Conservation (phyloP, 768 basidiomycete genomes). For the Boletus rubroflammeus region DNA sequence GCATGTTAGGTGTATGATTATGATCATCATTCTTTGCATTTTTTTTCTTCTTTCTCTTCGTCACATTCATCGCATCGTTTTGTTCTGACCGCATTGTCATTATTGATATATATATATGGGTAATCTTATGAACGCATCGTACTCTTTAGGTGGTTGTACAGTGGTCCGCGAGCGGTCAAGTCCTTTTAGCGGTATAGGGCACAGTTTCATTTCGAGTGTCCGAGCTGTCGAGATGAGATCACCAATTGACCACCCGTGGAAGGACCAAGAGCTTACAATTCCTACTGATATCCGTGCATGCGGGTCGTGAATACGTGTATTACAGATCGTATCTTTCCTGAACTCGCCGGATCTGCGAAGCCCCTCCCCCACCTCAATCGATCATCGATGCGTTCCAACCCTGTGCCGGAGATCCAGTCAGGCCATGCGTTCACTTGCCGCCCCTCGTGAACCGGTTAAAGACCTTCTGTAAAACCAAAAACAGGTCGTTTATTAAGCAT, state of each 20-base stretch:
- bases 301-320: neutral
- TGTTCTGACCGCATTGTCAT: slow-evolving; percentile 7
- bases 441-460: slow-evolving; percentile 23
- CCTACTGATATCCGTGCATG: neutral
- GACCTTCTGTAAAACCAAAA: slow-evolving; percentile 25
- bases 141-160: neutral
- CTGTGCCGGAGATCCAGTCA: neutral
- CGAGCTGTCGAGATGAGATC: neutral
- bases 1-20: slow-evolving; percentile 25
- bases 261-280: neutral
- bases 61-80: neutral
- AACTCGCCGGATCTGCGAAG: neutral
- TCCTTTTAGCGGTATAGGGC: neutral
- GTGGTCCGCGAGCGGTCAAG: neutral
- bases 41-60: neutral
- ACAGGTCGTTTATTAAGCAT: slow-evolving; percentile 23
- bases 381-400: neutral
- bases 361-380: neutral
- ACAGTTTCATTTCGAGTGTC: neutral
- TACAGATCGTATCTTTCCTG: slow-evolving; percentile 1
- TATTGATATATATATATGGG: slow-evolving; percentile 29
- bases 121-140: slow-evolving; percentile 12
- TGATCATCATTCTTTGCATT: neutral
- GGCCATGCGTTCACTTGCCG: slow-evolving; percentile 23
- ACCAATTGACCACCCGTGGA: too few relatives aligned